Base-by-base conservation (phyloP, 495 filamentous ascomycete species). In the Podospora fimiseda region DNA sequence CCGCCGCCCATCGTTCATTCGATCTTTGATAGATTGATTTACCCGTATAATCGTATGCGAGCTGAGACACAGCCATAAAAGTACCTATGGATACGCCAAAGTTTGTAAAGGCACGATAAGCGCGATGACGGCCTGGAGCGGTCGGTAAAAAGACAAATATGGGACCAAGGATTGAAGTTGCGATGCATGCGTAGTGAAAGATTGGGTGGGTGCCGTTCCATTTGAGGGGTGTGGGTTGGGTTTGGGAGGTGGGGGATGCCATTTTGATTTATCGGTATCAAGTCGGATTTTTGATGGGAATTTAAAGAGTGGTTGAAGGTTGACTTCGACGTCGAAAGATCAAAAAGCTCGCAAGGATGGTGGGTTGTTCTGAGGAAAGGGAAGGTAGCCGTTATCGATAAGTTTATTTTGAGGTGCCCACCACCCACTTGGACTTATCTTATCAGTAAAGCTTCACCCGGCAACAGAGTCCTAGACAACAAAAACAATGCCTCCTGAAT, bases 61-160 rank as follows among this genome's bases (percentile, higher is more conserved):
- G 72, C 59, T 88, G 79, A 69, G 89, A 82, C 46, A 79, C 79
- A 56, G 79, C 69, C 48, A 78, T 68, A 70, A 81, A 88, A 7
- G 80, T 73, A 50, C 71, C 70, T 11, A 33, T 5, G 27, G 39
- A 38, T 36, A 70, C 72, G 2, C 88, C 77, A 15, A 82, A 76
- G 56, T 69, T 63, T 67, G 20, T 81, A 85, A 50, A 80, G 14
- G 2, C 43, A 48, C n/a, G 47, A 20, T 33, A 33, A 11, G 27
- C n/a, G 48, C 52, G 9, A 37, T 22, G 63, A 84, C 88, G 5
- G 41, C 95, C 70, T 64, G 88, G 89, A 40, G 90, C 86, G 0
- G 89, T 88, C 2, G 92, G 92, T 13, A 95, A 76, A 52, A 81
- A 70, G 46, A 87, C 77, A 33, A 89, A 80, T 47, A 87, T 59